Conservation (phyloP, 2,329 filamentous ascomycete genomes). For the Microcyclospora tardicrescens region DNA sequence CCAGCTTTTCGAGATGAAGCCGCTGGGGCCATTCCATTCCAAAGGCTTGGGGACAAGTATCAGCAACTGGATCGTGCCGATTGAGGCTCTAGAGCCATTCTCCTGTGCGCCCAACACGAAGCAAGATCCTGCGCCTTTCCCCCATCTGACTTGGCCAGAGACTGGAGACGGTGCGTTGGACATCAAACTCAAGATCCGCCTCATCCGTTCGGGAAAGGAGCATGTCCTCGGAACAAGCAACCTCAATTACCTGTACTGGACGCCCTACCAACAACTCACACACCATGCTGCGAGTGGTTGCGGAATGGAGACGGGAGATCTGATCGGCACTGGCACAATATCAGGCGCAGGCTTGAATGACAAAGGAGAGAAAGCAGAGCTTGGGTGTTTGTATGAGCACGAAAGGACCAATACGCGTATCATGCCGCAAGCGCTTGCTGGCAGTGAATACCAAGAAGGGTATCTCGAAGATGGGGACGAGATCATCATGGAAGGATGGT, state of each 20-base stretch:
- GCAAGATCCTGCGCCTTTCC: slow-evolving; percentile 17
- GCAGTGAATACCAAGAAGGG: slow-evolving; percentile 17
- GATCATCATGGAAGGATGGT: slow-evolving; percentile 21
- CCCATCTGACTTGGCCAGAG: slow-evolving; percentile 16
- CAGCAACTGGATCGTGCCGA: slow-evolving; percentile 48
- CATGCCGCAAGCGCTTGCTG: slow-evolving; percentile 14
- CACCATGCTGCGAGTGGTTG: slow-evolving; percentile 33
- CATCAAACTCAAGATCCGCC: slow-evolving; percentile 19
- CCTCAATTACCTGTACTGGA: slow-evolving; percentile 32
- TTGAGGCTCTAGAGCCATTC: slow-evolving; percentile 41
- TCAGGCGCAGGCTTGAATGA: slow-evolving; percentile 23
- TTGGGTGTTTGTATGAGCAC: slow-evolving; percentile 31
- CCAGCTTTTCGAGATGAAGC: slow-evolving; percentile 48
- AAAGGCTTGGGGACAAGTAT: slow-evolving; percentile 50
- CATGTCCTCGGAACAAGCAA: slow-evolving; percentile 16
- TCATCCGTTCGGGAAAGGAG: slow-evolving; percentile 14
- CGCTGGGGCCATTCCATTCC: slow-evolving; percentile 47
- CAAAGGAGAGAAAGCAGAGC: slow-evolving; percentile 21
- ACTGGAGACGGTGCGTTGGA: slow-evolving; percentile 15
- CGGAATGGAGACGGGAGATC: slow-evolving; percentile 29
- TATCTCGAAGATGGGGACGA: slow-evolving; percentile 32
- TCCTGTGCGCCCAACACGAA: slow-evolving; percentile 13
- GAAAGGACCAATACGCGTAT: slow-evolving; percentile 22
- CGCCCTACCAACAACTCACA: slow-evolving; percentile 32
- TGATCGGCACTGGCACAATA: slow-evolving; percentile 34